Evolutionary conservation across 768 basidiomycete species (phyloP).

Genomic region (Saitozyma podzolica): DNA sequence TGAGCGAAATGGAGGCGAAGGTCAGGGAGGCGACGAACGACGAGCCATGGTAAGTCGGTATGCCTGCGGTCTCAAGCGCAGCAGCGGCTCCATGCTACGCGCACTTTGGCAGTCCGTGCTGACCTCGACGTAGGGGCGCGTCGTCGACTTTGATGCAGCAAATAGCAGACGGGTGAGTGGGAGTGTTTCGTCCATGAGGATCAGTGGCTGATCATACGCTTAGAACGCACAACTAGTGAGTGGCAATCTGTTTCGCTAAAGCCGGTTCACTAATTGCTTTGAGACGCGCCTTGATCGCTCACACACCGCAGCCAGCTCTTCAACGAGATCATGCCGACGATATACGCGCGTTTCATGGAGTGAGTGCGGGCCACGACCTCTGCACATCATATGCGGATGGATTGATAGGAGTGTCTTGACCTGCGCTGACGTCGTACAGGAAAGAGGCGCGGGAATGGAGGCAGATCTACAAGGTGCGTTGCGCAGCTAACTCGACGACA

Average conservation of each 20-base stretch:
- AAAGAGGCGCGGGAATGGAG: conserved; percentile 98
- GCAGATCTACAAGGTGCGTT: conserved; percentile 89
- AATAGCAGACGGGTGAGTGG: conserved; percentile 87
- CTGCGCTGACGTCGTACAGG: conserved; percentile 55
- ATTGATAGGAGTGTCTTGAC: conserved; percentile 32
- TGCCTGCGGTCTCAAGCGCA: neutral
- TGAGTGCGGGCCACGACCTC: conserved; percentile 10
- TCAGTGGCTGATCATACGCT: conserved; percentile 21
- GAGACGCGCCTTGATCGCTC: neutral
- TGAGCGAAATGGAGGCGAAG: conserved; percentile 96
- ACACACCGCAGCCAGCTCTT: conserved; percentile 74
- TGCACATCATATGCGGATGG: conserved; percentile 1
- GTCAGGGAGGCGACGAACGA: conserved; percentile 96
- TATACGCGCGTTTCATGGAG: conserved; percentile 63
- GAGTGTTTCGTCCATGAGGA: neutral
- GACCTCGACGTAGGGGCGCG: conserved; percentile 70
- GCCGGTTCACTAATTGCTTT: too few relatives aligned
- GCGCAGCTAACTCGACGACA: neutral
- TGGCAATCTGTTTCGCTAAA: neutral
- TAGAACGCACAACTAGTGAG: conserved; percentile 97
- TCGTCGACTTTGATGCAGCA: conserved; percentile 98
- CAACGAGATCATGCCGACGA: conserved; percentile 98
- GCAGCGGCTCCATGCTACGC: neutral
- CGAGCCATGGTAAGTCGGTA: conserved; percentile 88
- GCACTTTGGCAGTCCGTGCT: too few relatives aligned